Base-by-base conservation (phyloP, 768 basidiomycete genomes). In the Lactarius pseudohatsudake region DNA sequence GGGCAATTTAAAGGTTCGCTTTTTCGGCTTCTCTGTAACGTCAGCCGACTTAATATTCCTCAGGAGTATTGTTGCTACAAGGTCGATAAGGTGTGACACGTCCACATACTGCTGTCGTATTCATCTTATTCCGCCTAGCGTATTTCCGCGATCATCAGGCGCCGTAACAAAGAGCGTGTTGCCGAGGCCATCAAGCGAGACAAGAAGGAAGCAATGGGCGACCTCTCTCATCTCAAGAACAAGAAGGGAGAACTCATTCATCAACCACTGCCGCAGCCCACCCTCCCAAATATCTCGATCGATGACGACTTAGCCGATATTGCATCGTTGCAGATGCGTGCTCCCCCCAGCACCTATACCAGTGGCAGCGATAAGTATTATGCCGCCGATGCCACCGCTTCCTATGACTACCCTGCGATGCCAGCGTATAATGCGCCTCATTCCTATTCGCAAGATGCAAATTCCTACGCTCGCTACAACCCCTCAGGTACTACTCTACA, bases 21-120 rank as follows among this genome's bases (percentile, higher is more conserved):
- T 32, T 26, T 53, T 30, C n/a, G 7, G 53, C 50, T 50, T 62
- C 57, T 56, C 38, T 40, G 26, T 55, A 57, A 16, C 13, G 61
- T 38, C 57, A 64, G 34, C 66, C 71, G 43, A 66, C 50, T 68
- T 55, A 30, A 43, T 50, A 15, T 53, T 16, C 26, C 55, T 16
- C 69, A 93, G 89, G 96, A 99, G 83, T 98, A 97, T 79, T 93
- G 92, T 77, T 98, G 96, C 76, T 94, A 98, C 81, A 97, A 98
- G 77, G 94, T 98, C 59, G 96, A 99, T 81, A 98, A 98, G 86
- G 92, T 93, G 74, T 64, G 73, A 68, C 36, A 65, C 30, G 15
- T 32, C 13, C n/a, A 57, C 22, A 5, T 54, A 13, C n/a, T 64
- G n/a, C 64, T 69, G 20, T 61, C 26, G 41, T 43, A 36, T 47